These are phyloP conservation scores for Fonsecaea erecta DNA, from an alignment of 2,329 filamentous ascomycete species.

Conservation along the genomic window DNA sequence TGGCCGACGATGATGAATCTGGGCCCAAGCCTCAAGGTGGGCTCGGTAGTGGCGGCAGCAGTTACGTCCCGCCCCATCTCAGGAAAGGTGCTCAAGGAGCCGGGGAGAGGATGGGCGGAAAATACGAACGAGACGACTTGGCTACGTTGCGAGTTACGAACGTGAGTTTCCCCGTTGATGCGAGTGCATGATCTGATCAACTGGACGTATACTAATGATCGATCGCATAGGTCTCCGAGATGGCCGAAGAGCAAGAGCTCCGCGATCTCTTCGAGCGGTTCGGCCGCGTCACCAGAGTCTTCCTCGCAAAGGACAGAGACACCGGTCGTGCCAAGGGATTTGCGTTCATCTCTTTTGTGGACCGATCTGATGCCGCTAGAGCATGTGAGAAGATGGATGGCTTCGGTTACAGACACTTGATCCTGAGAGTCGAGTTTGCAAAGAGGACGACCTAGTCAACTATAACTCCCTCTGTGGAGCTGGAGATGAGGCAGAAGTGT, in stretches of 20 bases:
- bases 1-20: constrained; percentile 53
- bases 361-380: constrained; percentile 84
- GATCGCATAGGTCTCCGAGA: constrained; percentile 76
- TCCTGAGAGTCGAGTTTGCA: constrained; percentile 58
- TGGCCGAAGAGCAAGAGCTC: constrained; percentile 93
- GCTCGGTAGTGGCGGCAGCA: constrained; percentile 70
- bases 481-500: background rate
- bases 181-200: constrained; percentile 22
- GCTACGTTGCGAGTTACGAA: constrained; percentile 97
- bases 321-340: constrained; percentile 97
- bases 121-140: constrained; percentile 95
- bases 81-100: constrained; percentile 63
- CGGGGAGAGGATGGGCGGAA: constrained; percentile 89
- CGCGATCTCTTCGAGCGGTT: constrained; percentile 98
- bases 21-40: constrained; percentile 58
- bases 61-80: constrained; percentile 93
- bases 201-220: constrained; percentile 36
- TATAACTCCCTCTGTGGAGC: background rate
- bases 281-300: constrained; percentile 94
- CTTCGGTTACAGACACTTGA: constrained; percentile 63
- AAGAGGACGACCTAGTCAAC: constrained; percentile 45
- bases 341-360: constrained; percentile 96
- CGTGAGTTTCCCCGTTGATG: constrained; percentile 59
- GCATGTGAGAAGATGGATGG: constrained; percentile 98
- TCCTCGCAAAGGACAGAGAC: constrained; percentile 96